Evolutionary conservation across 108 stramenopile species (phyloP), one percentile per base, ranked within the genome.

Genomic region (Seminavis robusta): DNA sequence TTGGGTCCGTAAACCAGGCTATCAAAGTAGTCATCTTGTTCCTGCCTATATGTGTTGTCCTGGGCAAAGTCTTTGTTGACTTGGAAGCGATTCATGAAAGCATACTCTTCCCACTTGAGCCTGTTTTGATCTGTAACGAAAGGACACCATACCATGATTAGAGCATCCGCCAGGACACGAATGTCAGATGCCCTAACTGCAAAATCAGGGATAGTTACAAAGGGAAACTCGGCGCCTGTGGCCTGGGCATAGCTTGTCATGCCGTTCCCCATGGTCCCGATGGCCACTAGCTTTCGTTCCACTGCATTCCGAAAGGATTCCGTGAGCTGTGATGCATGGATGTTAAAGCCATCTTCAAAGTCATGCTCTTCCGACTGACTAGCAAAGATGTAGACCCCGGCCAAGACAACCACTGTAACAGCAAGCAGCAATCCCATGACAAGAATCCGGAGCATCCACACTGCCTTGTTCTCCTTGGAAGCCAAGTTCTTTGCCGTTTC

Each of bases 161-260:
- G 36, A 11, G 36, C 9, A 11, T 37, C 36, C 13, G 36, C 13
- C 11, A 13, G 13, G 36, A 37, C 13, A 13, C 36, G 36, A 13
- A 13, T 37, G 13, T 37, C 13, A 13, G 36, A 10, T 11, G 36
- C 36, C 9, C 36, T 13, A 10, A 37, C 13, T 10, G 13, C 36
- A 37, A 37, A 47, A n/a, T n/a, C 46, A 25, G 46, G 46, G 10
- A 47, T 11, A 9, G 46, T 47, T 9, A 47, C 46, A 47, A 47
- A 27, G 11, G 46, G 46, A 15, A 47, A 47, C 23, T 27, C 25
- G 11, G 19, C 9, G 25, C 15, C 15, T n/a, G 46, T 47, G 10
- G 9, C 46, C 25, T 25, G 19, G 13, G 46, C 46, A 27, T 13
- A 47, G 36, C 9, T 13, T 11, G 36, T 37, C 11, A 37, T 37